Evolutionary conservation across 208 protist genomes (phyloP).

Genomic region (Trypanosoma platydactyli): DNA sequence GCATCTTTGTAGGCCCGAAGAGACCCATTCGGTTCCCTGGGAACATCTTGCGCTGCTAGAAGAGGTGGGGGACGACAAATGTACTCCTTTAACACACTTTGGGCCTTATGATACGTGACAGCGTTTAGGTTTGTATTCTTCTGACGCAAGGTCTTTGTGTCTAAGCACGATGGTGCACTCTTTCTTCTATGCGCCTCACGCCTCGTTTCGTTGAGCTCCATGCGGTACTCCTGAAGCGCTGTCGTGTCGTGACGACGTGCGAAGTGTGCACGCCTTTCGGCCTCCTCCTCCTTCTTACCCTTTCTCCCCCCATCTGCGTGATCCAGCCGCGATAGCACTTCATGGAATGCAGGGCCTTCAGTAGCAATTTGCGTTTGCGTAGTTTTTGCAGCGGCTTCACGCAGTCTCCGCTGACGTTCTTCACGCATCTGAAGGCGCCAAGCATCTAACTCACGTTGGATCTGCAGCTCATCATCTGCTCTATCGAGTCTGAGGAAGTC

Average conservation of each 20-base stretch:
- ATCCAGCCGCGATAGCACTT: background rate
- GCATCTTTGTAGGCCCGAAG: constrained; percentile 25
- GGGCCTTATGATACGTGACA: constrained; percentile 32
- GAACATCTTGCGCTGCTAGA: background rate
- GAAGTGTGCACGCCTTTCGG: background rate
- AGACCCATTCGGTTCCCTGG: constrained; percentile 2
- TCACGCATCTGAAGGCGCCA: constrained; percentile 40
- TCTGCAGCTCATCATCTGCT: constrained; percentile 16
- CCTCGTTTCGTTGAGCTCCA: constrained; percentile 29
- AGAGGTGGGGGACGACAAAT: constrained; percentile 14
- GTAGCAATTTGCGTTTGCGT: constrained; percentile 2
- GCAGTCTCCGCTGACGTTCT: constrained; percentile 33
- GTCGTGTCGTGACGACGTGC: background rate
- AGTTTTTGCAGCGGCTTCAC: constrained; percentile 6
- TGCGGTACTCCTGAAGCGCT: constrained; percentile 30
- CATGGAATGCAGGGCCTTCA: background rate
- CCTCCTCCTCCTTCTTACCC: background rate
- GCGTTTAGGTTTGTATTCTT: constrained; percentile 12
- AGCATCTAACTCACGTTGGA: constrained; percentile 29
- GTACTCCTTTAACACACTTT: constrained; percentile 37
- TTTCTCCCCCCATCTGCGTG: background rate
- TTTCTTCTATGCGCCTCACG: background rate
- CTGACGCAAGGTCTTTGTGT: background rate
- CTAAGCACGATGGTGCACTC: constrained; percentile 2
- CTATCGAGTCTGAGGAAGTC: constrained; percentile 19